A percentile compares a stretch with the other conserved stretches of the same genome.
Conservation (phyloP, 441 rosid genomes). For the Croton setiger region DNA sequence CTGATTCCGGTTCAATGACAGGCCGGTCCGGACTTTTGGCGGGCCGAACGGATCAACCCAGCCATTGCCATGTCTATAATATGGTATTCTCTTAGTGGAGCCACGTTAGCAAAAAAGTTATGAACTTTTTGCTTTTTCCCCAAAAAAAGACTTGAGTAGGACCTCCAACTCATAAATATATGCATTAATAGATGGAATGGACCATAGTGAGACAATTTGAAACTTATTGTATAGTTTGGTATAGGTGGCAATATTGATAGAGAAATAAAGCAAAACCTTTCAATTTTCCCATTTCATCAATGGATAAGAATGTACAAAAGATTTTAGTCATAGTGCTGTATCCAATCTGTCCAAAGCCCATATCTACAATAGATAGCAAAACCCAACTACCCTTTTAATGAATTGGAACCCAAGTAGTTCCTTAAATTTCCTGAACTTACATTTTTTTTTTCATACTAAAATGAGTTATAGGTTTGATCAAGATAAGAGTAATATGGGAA, state of each 20-base stretch:
- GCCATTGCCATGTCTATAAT: too few species aligned
- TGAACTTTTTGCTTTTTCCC: too few species aligned
- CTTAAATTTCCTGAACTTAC: not conserved
- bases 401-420: conserved; percentile 18
- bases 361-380: conserved; percentile 21
- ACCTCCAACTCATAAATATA: not conserved
- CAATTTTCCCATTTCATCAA: conserved; percentile 11
- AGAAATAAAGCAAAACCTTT: conserved; percentile 13
- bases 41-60: too few species aligned
- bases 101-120: not conserved
- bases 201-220: not conserved
- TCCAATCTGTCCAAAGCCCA: conserved; percentile 20
- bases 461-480: conserved; percentile 24
- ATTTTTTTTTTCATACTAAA: too few species aligned
- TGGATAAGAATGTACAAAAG: conserved; percentile 36
- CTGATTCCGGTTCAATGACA: too few species aligned
- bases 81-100: too few species aligned
- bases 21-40: too few species aligned
- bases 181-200: not conserved
- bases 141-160: not conserved
- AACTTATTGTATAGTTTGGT: not conserved
- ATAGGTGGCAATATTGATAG: conserved; percentile 9
- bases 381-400: conserved; percentile 36
- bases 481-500: conserved; percentile 15
- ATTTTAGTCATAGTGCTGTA: conserved; percentile 20